Evolutionary conservation across 1,284 basidiomycete species (phyloP), one percentile per base, ranked within the genome.

Genomic region (Ustilago trichophora): DNA sequence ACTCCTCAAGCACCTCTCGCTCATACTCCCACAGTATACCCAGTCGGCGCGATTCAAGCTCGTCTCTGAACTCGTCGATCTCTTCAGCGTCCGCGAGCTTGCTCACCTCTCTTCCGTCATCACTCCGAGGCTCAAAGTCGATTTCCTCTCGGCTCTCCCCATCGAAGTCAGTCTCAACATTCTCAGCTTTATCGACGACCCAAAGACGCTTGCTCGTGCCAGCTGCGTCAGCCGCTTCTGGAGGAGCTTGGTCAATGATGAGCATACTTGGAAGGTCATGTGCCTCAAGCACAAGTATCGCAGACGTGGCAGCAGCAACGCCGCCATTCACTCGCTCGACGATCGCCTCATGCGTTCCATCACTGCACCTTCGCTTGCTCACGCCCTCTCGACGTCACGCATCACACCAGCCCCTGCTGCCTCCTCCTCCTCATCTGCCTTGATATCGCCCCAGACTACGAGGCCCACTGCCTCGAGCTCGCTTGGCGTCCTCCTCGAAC

Each of bases 101-200:
- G 85, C 91, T 13, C 90, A 89, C 78, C 85, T 96, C 52, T 90
- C 90, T 0, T 85, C 83, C 19, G 81, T 84, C 48, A 90, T 97
- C 79, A 85, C 88, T 0, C 91, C 92, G 0, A 86, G 90, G 26
- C 87, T 97, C 70, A 90, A 91, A 77, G 88, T 91, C 6, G 93
- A 98, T 80, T 94, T 95, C 79, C 84, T 97, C 22, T 83, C 85
- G 5, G 88, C 89, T 24, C 84, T 98, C 1, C 95, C 95, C 0
- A 84, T 88, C 15, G 95, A 98, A 82, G 85, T 98, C 27, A 87
- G 89, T 0, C 83, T 96, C 22, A 88, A 93, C 76, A 87, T 95
- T 49, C 85, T 98, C 46, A 84, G 85, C 71, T 95, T 90, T 81
- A 85, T 98, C 43, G 89, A 94, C 66, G 90, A 93, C 42, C 90